Evolutionary conservation across 2,329 filamentous ascomycete species (phyloP), one percentile per base, ranked within the genome.

Genomic region (Penicillium vulpinum): DNA sequence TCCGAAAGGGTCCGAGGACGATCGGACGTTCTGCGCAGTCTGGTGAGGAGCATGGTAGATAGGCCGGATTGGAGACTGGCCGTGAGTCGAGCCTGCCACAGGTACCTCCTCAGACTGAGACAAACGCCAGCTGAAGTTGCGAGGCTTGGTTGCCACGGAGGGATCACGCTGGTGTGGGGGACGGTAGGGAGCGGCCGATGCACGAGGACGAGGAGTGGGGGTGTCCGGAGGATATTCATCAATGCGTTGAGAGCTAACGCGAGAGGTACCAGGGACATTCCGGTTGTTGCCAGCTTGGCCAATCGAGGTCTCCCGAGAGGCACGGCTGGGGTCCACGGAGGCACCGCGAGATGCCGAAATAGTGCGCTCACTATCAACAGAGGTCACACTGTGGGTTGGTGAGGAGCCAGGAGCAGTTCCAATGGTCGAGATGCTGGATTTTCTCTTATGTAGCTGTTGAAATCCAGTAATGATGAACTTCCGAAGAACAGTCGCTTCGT

Each of bases 401-500:
- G 53, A 49, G 3, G 45, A 51, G 1, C 1, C n/a, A 21, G 48
- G 54, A 15, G 54, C 48, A 40, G 47, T 45, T 2, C 48, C 54
- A 9, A 52, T 52, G 7, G 52, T 51, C 2, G 52, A 55, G 22
- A 29, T 9, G 18, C 52, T 55, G 1, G 44, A 22, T 2, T 33
- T 15, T 6, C 51, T 26, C 15, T 35, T 15, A 31, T 24, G 43
- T 3, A 49, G 9, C 11, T 48, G 24, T n/a, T 54, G 22, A 10
- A 45, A 56, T 29, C 60, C 58, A n/a, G 58, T 51, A 16, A 55
- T 51, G 3, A 62, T 21, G n/a, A 62, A 28, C 13, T 52, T 36
- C 1, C 55, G 48, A 5, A 62, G 35, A 21, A 62, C 31, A 36
- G 26, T 18, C 8, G 28, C 28, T 43, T 62, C 60, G 10, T 53